Percentiles rank a stretch among this genome's conserved stretches.
Evolutionary conservation across 352 stramenopile genomes (phyloP).

Genomic region (Pythium biforme): DNA sequence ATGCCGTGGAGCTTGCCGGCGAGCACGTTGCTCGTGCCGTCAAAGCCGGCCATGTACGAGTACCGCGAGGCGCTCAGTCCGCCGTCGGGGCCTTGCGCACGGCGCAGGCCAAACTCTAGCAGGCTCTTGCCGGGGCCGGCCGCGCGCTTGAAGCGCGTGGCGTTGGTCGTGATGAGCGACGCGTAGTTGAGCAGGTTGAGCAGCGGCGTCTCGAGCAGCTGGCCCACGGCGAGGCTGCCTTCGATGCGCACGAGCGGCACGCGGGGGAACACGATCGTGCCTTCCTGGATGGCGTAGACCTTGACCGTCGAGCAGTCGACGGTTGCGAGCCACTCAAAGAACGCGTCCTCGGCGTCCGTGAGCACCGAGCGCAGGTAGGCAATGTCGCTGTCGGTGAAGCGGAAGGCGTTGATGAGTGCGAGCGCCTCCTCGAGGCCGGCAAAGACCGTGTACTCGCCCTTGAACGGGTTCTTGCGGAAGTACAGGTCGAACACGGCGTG

Average conservation of each 20-base stretch:
- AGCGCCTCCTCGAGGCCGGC: constrained; percentile 91
- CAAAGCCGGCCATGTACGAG: constrained; percentile 97
- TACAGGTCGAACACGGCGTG: constrained; percentile 95
- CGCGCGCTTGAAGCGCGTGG: constrained; percentile 94
- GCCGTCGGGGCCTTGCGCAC: constrained; percentile 96
- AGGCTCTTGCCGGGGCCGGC: constrained; percentile 85
- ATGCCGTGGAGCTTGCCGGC: constrained; percentile 96
- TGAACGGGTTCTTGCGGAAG: constrained; percentile 99
- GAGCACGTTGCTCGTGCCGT: constrained; percentile 97
- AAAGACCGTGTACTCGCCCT: constrained; percentile 96
- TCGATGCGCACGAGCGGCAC: constrained; percentile 94
- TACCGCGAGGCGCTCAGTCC: constrained; percentile 97
- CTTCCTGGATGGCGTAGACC: constrained; percentile 95
- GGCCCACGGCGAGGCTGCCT: constrained; percentile 92
- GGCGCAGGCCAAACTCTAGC: constrained; percentile 93
- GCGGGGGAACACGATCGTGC: constrained; percentile 95
- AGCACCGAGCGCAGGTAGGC: constrained; percentile 90
- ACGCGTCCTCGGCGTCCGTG: constrained; percentile 89
- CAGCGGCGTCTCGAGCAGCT: constrained; percentile 98
- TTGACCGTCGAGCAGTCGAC: constrained; percentile 93
- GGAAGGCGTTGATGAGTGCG: constrained; percentile 93
- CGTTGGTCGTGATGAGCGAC: constrained; percentile 97
- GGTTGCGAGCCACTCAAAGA: constrained; percentile 94
- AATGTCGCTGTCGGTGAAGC: constrained; percentile 93
- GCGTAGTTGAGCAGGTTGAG: constrained; percentile 99